phyloP scores from a whole-genome alignment of 2,329 filamentous ascomycete genomes.

The Thermomyces lanuginosus region DNA sequence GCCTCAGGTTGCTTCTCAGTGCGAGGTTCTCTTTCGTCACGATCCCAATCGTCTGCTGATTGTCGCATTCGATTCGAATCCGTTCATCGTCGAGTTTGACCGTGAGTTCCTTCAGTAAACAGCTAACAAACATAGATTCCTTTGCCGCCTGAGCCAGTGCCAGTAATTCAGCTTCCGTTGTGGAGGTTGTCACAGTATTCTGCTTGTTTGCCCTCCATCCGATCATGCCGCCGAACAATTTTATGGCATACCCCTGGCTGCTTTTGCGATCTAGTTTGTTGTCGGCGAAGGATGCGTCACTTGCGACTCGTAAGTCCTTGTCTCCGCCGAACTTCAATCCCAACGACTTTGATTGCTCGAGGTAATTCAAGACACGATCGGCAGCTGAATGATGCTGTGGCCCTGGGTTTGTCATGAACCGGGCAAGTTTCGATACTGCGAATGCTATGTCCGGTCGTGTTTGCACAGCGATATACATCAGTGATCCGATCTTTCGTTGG shows the following conservation, averaged over 20 bases:
- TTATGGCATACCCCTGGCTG: constrained; percentile 2
- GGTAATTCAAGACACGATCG: constrained; percentile 3
- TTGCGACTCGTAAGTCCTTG: constrained; percentile 1
- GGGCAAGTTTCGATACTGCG: constrained; percentile 2
- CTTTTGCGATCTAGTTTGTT: constrained; percentile 2
- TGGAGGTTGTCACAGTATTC: constrained; percentile 9
- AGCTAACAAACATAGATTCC: constrained; percentile 4
- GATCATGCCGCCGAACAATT: constrained; percentile 8
- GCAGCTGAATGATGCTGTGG: constrained; percentile 2
- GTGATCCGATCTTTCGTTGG: constrained; percentile 3
- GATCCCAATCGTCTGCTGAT: constrained; percentile 6
- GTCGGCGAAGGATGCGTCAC: constrained; percentile 3
- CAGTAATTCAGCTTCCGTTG: constrained; percentile 10
- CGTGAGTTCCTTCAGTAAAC: constrained; percentile 5
- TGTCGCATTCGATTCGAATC: constrained; percentile 6
- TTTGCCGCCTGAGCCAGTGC: constrained; percentile 6
- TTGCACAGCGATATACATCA: constrained; percentile 2
- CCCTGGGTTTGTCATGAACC: constrained; percentile 3
- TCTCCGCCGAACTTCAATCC: constrained; percentile 1
- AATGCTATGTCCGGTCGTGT: constrained; percentile 3
- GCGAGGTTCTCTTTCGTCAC: constrained; percentile 1
- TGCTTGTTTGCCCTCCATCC: constrained; percentile 9
- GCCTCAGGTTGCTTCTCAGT: constrained; percentile 7
- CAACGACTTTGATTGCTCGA: not conserved
- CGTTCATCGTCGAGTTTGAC: constrained; percentile 5